Evolutionary conservation across 2,329 filamentous ascomycete genomes (phyloP), one percentile per base, ranked within the genome.

Genomic region (Ceratocystiopsis minuta): DNA sequence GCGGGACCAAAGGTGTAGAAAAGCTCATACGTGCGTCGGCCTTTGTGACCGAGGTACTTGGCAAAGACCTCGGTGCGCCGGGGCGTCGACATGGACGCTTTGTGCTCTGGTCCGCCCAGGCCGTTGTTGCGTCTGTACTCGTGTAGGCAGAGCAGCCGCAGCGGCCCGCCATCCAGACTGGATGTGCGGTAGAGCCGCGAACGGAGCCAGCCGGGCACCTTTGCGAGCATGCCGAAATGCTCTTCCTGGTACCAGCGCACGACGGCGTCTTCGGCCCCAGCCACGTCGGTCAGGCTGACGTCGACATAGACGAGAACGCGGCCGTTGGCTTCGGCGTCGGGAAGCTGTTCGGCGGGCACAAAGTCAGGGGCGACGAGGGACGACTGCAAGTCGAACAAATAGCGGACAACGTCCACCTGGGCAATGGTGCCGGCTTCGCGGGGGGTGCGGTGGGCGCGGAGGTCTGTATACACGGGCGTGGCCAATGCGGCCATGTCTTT

Each of bases 1-100:
- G 72, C 81, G 0, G 80, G 70, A 0, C 83, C 81, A 53, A 93
- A 92, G 12, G 79, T 76, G 57, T 90, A 87, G 57, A 83, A 82
- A 47, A 87, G 71, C 32, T 72, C 64, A 58, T 83, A 90, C 0
- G 67, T 65, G 16, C 80, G 67, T 37, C 74, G 66, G 12, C 60
- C 65, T 51, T 72, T 72, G 38, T 62, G 58, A 17, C 65, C 67
- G 12, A 83, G 68, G 14, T 74, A 67, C 32, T 75, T 70, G 16
- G 60, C 57, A 50, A 72, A 70, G 33, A 85, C 64, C 39, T 75
- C 65, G 3, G 65, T 63, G 15, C 67, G 62, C 70, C 78, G 75
- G 1, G 70, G 62, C 1, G 80, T 85, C 12, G 65, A 62, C 50
- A 66, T 72, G 2, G 78, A 68, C 0, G 75, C 73, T 52, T 72